A percentile compares a stretch with the other conserved stretches of the same genome.
Evolutionary conservation across 192 early-diverging fungal species (phyloP).

Genomic region (Jimgerdemannia lactiflua): DNA sequence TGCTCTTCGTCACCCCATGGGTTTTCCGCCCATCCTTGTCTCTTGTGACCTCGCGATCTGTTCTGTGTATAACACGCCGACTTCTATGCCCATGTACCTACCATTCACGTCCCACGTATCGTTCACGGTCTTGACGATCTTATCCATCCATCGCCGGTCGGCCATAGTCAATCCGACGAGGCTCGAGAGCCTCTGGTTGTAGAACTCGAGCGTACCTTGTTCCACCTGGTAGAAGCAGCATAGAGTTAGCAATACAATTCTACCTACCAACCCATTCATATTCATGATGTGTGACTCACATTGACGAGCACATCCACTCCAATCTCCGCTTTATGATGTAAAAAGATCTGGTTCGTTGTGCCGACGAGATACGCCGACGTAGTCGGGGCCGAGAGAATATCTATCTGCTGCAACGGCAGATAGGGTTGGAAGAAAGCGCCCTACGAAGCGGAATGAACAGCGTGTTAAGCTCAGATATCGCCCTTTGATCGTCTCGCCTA

Average conservation of each 20-base stretch:
- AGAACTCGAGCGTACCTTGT: conserved; percentile 66
- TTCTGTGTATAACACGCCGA: neutral
- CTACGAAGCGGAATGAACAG: conserved; percentile 23
- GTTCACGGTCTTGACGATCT: conserved; percentile 65
- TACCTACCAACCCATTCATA: neutral
- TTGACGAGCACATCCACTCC: conserved; percentile 74
- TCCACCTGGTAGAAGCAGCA: conserved; percentile 47
- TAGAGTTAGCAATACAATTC: neutral
- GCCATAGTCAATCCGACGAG: conserved; percentile 60
- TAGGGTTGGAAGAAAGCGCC: conserved; percentile 82
- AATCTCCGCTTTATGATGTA: conserved; percentile 64
- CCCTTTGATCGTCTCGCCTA: no score
- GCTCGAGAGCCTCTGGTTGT: conserved; percentile 54
- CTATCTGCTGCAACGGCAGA: conserved; percentile 80
- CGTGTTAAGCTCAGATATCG: neutral
- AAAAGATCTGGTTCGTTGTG: conserved; percentile 77
- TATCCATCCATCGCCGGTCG: conserved; percentile 77
- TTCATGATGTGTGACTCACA: conserved; percentile 32
- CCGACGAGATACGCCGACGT: conserved; percentile 75
- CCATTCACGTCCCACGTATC: conserved; percentile 48
- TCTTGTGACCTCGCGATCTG: neutral
- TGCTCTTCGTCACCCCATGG: no score
- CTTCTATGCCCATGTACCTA: conserved; percentile 22
- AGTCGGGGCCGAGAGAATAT: conserved; percentile 60
- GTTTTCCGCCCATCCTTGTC: no score